These are phyloP conservation scores for Pinus tabuliformis DNA, from an alignment of 75 land plant genomes.

Conservation along the genomic window DNA sequence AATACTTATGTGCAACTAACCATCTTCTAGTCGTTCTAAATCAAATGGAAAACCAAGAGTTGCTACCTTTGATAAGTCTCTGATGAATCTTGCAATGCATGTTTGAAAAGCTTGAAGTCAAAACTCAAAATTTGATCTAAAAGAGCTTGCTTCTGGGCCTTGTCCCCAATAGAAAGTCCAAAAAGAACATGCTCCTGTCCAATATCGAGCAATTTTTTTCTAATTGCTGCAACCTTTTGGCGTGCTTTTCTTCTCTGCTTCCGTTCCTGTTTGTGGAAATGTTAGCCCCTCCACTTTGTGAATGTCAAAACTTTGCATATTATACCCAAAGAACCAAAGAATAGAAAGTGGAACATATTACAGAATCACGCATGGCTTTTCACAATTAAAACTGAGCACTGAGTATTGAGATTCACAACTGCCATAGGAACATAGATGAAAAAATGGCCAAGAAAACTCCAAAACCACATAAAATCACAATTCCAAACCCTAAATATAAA, in stretches of 20 bases:
- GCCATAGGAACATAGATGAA: too few relatives aligned
- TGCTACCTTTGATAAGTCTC: not conserved
- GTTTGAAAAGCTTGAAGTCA: constrained; percentile 59
- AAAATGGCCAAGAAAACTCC: too few relatives aligned
- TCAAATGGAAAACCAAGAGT: not conserved
- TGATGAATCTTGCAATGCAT: constrained; percentile 29
- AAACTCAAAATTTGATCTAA: constrained; percentile 47
- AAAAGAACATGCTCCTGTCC: constrained; percentile 67
- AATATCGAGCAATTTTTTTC: constrained; percentile 53
- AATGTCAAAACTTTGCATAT: not conserved
- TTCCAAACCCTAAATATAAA: too few relatives aligned
- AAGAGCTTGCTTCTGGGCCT: constrained; percentile 51
- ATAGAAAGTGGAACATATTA: not conserved
- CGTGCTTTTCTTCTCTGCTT: constrained; percentile 61
- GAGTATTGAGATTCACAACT: not conserved
- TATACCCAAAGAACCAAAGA: not conserved
- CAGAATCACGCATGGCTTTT: not conserved
- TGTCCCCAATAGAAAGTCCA: constrained; percentile 59
- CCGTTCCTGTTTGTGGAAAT: constrained; percentile 40
- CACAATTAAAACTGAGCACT: not conserved
- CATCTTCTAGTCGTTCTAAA: not conserved
- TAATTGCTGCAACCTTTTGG: constrained; percentile 44
- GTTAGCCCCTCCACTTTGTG: not conserved
- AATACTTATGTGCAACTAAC: too few relatives aligned
- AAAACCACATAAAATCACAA: too few relatives aligned